Evolutionary conservation across 73 alveolate genomes (phyloP).

Genomic region (Urostyla sp.): DNA sequence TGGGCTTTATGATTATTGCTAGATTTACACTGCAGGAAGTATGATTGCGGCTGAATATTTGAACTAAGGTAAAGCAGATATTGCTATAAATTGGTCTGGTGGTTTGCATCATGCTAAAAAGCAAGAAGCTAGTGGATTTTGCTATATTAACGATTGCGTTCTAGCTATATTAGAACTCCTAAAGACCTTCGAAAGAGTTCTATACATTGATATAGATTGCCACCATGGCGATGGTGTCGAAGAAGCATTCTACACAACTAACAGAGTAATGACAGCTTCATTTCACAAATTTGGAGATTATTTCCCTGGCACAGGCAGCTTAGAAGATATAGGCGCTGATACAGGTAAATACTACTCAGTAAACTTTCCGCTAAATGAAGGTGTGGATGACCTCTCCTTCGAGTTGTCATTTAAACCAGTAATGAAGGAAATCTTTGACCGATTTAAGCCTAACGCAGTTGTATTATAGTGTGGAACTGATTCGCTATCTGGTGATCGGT

Average conservation of each 20-base stretch:
- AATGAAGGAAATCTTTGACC: slow-evolving; percentile 84
- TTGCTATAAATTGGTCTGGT: slow-evolving; percentile 98
- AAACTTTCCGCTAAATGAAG: slow-evolving; percentile 96
- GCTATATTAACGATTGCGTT: slow-evolving; percentile 98
- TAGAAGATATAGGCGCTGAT: slow-evolving; percentile 96
- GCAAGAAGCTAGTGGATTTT: slow-evolving; percentile 97
- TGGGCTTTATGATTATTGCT: slow-evolving; percentile 92
- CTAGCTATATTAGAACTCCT: slow-evolving; percentile 92
- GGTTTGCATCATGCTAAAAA: slow-evolving; percentile 99
- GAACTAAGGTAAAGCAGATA: slow-evolving; percentile 78
- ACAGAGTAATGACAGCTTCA: slow-evolving; percentile 96
- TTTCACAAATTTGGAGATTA: slow-evolving; percentile 98
- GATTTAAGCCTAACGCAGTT: slow-evolving; percentile 78
- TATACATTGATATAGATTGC: slow-evolving; percentile 94
- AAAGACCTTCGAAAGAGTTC: slow-evolving; percentile 87
- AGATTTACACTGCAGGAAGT: slow-evolving; percentile 88
- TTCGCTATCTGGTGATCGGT: slow-evolving; percentile 96
- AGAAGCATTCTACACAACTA: slow-evolving; percentile 99
- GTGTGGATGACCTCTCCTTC: slow-evolving; percentile 96
- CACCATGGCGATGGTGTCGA: slow-evolving; percentile 99
- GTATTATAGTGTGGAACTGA: slow-evolving; percentile 93
- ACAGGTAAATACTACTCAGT: slow-evolving; percentile 96
- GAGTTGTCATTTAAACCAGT: slow-evolving; percentile 89
- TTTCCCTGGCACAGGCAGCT: slow-evolving; percentile 99
- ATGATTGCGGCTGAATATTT: slow-evolving; percentile 83